These are phyloP conservation scores for Phalaenopsis hybrid DNA, from an alignment of 116 monocot species.

Conservation along the genomic window DNA sequence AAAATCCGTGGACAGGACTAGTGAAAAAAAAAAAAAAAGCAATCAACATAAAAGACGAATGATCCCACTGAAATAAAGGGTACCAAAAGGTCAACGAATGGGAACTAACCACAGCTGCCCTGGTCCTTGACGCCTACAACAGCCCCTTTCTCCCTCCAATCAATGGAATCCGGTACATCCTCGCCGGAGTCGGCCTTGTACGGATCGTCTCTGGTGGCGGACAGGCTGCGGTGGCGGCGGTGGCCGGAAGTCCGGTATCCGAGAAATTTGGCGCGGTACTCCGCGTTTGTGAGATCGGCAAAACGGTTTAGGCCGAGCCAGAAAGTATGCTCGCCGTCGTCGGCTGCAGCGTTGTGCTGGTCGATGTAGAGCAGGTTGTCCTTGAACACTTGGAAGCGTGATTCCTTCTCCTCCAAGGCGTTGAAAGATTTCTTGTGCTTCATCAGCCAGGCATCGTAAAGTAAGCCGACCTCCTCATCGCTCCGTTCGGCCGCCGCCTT, in stretches of 20 bases:
- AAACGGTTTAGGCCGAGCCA: conserved; percentile 51
- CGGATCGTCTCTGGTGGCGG: conserved; percentile 10
- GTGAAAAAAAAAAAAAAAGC: neutral
- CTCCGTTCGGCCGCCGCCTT: conserved; percentile 8
- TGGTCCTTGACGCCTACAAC: conserved; percentile 52
- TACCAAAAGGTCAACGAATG: neutral
- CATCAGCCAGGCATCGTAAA: conserved; percentile 24
- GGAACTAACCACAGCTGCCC: conserved; percentile 49
- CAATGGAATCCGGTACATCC: conserved; percentile 41
- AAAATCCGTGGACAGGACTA: neutral
- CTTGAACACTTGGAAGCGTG: conserved; percentile 26
- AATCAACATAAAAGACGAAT: neutral
- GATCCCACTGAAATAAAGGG: neutral
- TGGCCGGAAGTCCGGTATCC: conserved; percentile 13
- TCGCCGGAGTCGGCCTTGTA: conserved; percentile 24
- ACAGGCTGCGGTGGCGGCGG: neutral
- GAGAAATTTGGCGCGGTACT: conserved; percentile 41
- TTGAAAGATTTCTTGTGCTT: conserved; percentile 17
- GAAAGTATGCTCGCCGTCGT: conserved; percentile 32
- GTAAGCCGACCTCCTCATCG: conserved; percentile 24
- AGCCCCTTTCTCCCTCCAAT: conserved; percentile 59
- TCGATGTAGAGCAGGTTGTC: conserved; percentile 36
- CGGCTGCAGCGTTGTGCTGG: conserved; percentile 36
- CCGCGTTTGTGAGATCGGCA: conserved; percentile 57
- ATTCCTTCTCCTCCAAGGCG: conserved; percentile 21